Percentiles rank a stretch among this genome's conserved stretches.
phyloP scores from a whole-genome alignment of 768 basidiomycete species.

The Cyclocybe aegerita region DNA sequence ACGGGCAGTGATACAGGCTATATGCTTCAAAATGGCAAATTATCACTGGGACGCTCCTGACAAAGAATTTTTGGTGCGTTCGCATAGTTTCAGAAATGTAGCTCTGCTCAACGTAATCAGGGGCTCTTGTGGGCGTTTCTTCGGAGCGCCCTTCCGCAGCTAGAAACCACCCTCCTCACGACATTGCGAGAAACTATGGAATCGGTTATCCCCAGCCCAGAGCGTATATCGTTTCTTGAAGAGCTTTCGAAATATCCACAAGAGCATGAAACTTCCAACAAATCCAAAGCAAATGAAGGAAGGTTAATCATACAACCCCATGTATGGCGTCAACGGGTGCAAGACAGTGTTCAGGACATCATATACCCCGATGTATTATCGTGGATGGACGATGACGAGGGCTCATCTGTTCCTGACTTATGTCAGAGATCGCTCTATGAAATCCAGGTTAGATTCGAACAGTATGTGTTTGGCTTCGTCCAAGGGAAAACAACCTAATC shows the following conservation, averaged over 20 bases:
- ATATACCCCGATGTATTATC: constrained; percentile 42
- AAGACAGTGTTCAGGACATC: constrained; percentile 34
- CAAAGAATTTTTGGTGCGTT: constrained; percentile 6
- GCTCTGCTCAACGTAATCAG: constrained; percentile 14
- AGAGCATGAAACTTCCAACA: background rate
- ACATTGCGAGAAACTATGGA: constrained; percentile 19
- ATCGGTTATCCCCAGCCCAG: constrained; percentile 14
- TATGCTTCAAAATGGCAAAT: constrained; percentile 36
- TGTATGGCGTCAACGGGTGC: constrained; percentile 34
- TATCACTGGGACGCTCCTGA: constrained; percentile 32
- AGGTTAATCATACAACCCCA: constrained; percentile 13
- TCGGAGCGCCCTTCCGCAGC: constrained; percentile 18
- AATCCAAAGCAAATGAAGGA: constrained; percentile 4
- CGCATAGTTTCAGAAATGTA: background rate
- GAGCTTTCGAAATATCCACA: background rate
- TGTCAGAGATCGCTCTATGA: constrained; percentile 44
- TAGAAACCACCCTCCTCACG: constrained; percentile 18
- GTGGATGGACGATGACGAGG: constrained; percentile 60
- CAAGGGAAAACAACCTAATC: background rate
- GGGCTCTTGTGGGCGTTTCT: constrained; percentile 29
- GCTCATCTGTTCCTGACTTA: constrained; percentile 39
- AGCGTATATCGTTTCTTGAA: constrained; percentile 14
- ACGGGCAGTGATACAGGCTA: constrained; percentile 31
- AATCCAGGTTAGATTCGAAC: constrained; percentile 41
- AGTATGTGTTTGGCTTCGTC: constrained; percentile 25